Percentiles rank a stretch among this genome's conserved stretches.
phyloP scores from a whole-genome alignment of 108 stramenopile species.

The Hondaea fermentalgiana region DNA sequence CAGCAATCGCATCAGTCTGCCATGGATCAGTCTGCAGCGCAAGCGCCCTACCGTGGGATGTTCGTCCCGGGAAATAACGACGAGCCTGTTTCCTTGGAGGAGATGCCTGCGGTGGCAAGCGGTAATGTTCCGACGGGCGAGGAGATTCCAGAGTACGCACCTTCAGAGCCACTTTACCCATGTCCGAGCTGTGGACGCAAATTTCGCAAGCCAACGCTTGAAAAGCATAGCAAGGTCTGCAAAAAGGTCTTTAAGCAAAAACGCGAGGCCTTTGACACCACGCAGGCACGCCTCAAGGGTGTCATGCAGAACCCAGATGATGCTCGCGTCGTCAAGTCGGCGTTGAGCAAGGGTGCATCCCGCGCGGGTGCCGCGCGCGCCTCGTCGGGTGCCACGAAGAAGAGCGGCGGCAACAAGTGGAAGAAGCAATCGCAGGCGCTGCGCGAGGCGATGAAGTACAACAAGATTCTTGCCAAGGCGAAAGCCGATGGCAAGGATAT shows the following conservation, averaged over 20 bases:
- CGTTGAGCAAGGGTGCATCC: background rate
- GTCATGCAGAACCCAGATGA: background rate
- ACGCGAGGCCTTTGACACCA: conserved; percentile 38
- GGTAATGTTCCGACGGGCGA: background rate
- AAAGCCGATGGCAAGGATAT: conserved; percentile 28
- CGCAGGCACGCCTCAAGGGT: conserved; percentile 25
- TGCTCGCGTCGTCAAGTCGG: background rate
- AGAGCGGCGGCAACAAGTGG: conserved; percentile 25
- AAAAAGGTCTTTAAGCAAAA: conserved; percentile 43
- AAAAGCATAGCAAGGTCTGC: conserved; percentile 37
- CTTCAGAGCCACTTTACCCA: conserved; percentile 11
- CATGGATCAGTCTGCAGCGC: background rate
- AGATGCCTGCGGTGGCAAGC: background rate
- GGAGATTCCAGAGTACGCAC: background rate
- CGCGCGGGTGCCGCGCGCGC: background rate
- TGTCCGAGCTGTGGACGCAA: conserved; percentile 37
- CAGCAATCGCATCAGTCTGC: background rate
- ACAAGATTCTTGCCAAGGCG: conserved; percentile 25
- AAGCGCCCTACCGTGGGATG: background rate
- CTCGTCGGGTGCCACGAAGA: background rate
- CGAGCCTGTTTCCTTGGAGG: background rate
- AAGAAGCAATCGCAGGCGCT: conserved; percentile 36
- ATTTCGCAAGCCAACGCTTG: conserved; percentile 30
- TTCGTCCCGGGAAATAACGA: background rate
- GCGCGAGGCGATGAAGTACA: conserved; percentile 33